These are phyloP conservation scores for Lophiotrema nucula DNA, from an alignment of 495 filamentous ascomycete genomes.

Conservation along the genomic window DNA sequence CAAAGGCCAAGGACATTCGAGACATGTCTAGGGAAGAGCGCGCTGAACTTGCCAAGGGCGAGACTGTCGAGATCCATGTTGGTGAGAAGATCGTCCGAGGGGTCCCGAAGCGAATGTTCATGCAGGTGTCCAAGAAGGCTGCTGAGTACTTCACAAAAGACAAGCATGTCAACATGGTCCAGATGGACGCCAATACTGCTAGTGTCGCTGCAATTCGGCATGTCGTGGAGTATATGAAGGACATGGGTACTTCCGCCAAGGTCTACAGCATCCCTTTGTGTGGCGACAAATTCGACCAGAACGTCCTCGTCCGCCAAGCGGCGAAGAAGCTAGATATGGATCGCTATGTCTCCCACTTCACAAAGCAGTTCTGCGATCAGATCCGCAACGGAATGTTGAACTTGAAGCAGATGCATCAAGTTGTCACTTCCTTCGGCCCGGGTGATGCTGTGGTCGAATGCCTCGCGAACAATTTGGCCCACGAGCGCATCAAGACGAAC, in stretches of 20 bases:
- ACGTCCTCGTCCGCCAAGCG: slow-evolving; percentile 1
- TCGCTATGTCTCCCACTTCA: slow-evolving; percentile 17
- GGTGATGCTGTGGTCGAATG: slow-evolving; percentile 13
- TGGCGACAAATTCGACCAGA: not conserved
- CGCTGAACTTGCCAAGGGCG: not conserved
- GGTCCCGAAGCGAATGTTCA: slow-evolving; percentile 18
- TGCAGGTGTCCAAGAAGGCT: slow-evolving; percentile 10
- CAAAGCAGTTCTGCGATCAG: slow-evolving; percentile 7
- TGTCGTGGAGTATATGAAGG: slow-evolving; percentile 2
- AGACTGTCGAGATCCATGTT: not conserved
- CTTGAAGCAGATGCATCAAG: not conserved
- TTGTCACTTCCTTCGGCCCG: not conserved
- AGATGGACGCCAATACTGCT: not conserved
- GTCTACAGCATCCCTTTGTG: slow-evolving; percentile 2
- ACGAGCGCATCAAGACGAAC: not conserved
- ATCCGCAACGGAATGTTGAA: not conserved
- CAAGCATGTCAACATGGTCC: not conserved
- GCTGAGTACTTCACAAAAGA: slow-evolving; percentile 2
- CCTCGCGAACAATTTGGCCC: slow-evolving; percentile 15
- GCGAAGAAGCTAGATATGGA: slow-evolving; percentile 1
- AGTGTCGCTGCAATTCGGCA: not conserved
- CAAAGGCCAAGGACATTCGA: slow-evolving; percentile 1
- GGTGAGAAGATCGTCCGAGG: not conserved
- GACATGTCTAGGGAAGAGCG: slow-evolving; percentile 5
- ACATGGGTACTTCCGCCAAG: not conserved